Base-by-base conservation (phyloP, 108 stramenopile genomes). In the Stephanodiscus minutulus region DNA sequence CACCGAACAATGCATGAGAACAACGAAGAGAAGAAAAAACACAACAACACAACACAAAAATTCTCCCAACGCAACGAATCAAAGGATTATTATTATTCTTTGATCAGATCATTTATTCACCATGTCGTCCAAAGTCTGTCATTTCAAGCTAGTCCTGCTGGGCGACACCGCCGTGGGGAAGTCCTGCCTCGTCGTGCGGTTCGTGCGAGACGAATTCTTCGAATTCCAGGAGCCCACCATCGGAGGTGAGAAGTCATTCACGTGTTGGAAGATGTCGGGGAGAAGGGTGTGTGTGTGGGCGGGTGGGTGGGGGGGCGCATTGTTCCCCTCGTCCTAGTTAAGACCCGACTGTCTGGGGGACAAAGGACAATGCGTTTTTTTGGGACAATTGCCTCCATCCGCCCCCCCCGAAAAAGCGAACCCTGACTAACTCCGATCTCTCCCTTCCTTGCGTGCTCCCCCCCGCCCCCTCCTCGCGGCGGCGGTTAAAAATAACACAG, bases 141-240 rank as follows among this genome's bases (percentile, higher is more conserved):
- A 98, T 76, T 98, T 98, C 81, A 99, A 99, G 83, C 92, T 99
- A 27, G 99, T 99, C 15, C 88, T 99, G 36, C 89, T 99, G 8
- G 99, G 99, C 33, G 97, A 99, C 76, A 97, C 99, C 20, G 98
- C 98, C 27, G 99, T 99, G 18, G 99, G 99, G 21, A 94, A 96
- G 74, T 90, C 90, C 11, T 99, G 99, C 82, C 82, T 99, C 6
- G 99, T 98, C 43, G 99, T 99, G 24, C 87, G 97, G 47, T 98
- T 99, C 71, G 98, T 98, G 3, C 86, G 99, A 54, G 97, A 98
- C 80, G 98, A 98, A 74, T 99, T 98, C 81, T 98, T 98, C 74
- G 98, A 99, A 78, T 98, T 96, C 57, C 98, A 98, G 81, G 99
- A 98, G 81, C 97, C 97, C 8, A 97, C 96, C 3, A 97, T 97